Base-by-base conservation (phyloP, 495 filamentous ascomycete species). In the Arthonia radiata region DNA sequence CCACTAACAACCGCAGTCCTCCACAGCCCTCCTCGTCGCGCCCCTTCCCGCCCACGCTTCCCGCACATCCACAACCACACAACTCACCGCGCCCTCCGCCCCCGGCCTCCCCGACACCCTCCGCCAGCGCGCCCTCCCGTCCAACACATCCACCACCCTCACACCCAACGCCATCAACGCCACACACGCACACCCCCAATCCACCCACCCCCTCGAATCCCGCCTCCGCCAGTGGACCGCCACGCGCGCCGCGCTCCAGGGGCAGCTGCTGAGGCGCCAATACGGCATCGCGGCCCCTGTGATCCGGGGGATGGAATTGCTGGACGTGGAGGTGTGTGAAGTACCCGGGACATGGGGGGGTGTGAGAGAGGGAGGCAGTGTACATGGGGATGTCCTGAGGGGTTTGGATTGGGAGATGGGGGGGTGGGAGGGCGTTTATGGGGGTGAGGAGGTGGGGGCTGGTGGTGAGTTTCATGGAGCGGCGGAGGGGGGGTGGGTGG, bases 251-350 rank as follows among this genome's bases (percentile, higher is more conserved):
- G 43, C 50, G 3, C 44, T 92, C 46, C 81, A 83, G 56, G 89
- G 89, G 79, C 67, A 81, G 52, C 49, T 59, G 17, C 61, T 92
- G 44, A 64, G 80, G 24, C 75, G 79, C 30, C 64, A 71, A 17
- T 93, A 73, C 47, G 83, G 83, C 24, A 78, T 92, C 31, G 77
- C 71, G n/a, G 83, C 92, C 63, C 82, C 83, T 6, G 64, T 93
- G 35, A 64, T 77, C 10, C 66, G 83, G n/a, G 74, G 71, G 18
- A 97, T 97, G 83, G 83, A 97, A 57, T 53, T 90, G 40, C 75
- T 74, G 61, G 13, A 59, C 56, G 28, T 64, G 64, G 52, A 36
- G 49, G 30, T 58, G 57, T 17, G 43, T 41, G 27, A 40, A 46
- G 23, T 33, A 17, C 34, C 36, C 62, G 37, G 56, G 59, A 18